These are phyloP conservation scores for Toxoplasma gondii DNA, from an alignment of 169 alveolate species.

Conservation along the genomic window DNA sequence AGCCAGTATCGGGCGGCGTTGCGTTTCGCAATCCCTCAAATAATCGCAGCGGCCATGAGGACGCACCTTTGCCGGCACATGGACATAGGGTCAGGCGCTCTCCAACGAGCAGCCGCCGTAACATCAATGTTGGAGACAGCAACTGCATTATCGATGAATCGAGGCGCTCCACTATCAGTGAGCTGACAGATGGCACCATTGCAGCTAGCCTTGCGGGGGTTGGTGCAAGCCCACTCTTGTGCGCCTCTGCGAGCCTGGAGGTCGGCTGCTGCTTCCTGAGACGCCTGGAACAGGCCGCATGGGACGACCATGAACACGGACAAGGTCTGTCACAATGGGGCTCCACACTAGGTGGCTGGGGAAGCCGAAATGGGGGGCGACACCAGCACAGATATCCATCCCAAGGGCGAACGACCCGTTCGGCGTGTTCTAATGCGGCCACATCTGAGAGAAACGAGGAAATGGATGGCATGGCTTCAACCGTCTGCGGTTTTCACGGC, in stretches of 20 bases:
- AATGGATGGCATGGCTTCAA: no score
- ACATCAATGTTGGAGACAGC: not conserved
- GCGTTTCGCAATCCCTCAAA: not conserved
- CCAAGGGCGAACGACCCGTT: no score
- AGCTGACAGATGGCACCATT: not conserved
- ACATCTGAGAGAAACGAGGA: no score
- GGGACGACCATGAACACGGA: not conserved
- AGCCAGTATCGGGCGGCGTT: not conserved
- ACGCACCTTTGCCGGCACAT: not conserved
- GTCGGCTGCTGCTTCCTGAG: not conserved
- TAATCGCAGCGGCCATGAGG: not conserved
- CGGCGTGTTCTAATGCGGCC: no score
- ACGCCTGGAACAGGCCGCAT: not conserved
- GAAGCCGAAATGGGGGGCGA: no score
- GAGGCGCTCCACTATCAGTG: not conserved
- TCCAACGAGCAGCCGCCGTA: not conserved
- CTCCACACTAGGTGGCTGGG: no score
- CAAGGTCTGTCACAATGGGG: not conserved
- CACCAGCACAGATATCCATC: no score
- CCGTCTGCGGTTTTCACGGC: no score
- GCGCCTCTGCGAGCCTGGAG: not conserved
- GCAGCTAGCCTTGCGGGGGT: not conserved
- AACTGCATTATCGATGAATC: not conserved
- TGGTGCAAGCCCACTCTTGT: not conserved
- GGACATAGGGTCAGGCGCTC: not conserved